These are phyloP conservation scores for Anthoceros angustus DNA, from an alignment of 225 moss, liverwort and hornwort genomes.

Conservation along the genomic window DNA sequence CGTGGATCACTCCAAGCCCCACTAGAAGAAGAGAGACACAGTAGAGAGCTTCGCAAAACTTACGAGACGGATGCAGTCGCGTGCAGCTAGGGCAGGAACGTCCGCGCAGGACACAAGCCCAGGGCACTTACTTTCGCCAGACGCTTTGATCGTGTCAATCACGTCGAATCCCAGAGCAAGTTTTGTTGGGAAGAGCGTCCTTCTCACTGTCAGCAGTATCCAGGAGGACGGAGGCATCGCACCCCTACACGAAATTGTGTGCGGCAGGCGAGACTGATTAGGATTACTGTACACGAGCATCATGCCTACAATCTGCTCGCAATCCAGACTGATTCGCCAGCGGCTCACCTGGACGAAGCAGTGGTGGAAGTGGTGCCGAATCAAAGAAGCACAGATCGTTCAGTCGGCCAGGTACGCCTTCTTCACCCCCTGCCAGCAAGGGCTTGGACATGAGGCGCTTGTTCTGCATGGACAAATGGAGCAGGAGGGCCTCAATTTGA, in stretches of 20 bases:
- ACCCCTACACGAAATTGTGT: background rate
- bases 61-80: constrained; percentile 4
- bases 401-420: background rate
- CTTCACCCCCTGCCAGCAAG: too few species aligned
- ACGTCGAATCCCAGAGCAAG: constrained; percentile 4
- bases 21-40: too few species aligned
- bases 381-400: background rate
- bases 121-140: constrained; percentile 2
- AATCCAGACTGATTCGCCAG: background rate
- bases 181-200: constrained; percentile 5
- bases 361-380: constrained; percentile 9
- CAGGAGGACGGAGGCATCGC: constrained; percentile 8
- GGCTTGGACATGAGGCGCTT: too few species aligned
- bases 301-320: background rate
- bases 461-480: too few species aligned
- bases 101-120: constrained; percentile 10
- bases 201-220: constrained; percentile 11
- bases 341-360: constrained; percentile 8
- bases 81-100: constrained; percentile 2
- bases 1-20: too few species aligned
- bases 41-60: background rate
- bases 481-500: too few species aligned
- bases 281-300: background rate
- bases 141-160: constrained; percentile 6
- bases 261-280: too few species aligned